A percentile compares a stretch with the other conserved stretches of the same genome.
These are phyloP conservation scores for Bassia scoparia DNA, from an alignment of 148 eudicot species.

Conservation along the genomic window DNA sequence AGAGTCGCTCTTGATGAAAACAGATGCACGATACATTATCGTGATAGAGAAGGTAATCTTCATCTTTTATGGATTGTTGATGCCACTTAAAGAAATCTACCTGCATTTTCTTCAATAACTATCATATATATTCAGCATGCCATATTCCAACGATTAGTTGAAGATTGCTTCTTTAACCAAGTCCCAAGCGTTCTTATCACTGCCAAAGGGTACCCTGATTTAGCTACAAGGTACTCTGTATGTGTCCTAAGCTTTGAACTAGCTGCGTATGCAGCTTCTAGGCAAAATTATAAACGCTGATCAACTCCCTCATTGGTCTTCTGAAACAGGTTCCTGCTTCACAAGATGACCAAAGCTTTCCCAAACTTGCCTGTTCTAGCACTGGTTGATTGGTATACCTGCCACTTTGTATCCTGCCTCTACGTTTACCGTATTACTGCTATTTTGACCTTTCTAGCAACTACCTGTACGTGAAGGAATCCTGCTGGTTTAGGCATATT, in stretches of 20 bases:
- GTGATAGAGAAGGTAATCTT: slow-evolving; percentile 81
- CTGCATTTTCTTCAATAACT: slow-evolving; percentile 4
- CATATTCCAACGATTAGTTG: slow-evolving; percentile 88
- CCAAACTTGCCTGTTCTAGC: slow-evolving; percentile 76
- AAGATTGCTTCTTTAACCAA: slow-evolving; percentile 84
- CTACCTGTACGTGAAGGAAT: slow-evolving; percentile 56
- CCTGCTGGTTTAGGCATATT: slow-evolving; percentile 93
- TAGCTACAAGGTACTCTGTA: slow-evolving; percentile 73
- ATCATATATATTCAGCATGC: slow-evolving; percentile 60
- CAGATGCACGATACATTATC: slow-evolving; percentile 89
- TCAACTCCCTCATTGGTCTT: neutral
- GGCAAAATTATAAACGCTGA: neutral
- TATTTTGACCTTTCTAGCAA: neutral
- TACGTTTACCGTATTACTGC: too few species aligned
- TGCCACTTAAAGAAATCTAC: neutral
- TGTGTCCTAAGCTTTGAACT: neutral
- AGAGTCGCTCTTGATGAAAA: slow-evolving; percentile 56
- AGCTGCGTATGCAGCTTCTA: neutral
- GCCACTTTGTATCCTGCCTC: neutral
- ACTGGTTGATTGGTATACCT: slow-evolving; percentile 84
- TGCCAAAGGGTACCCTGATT: slow-evolving; percentile 94
- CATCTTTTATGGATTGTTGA: neutral
- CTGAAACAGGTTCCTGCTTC: slow-evolving; percentile 77
- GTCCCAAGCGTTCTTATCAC: slow-evolving; percentile 93
- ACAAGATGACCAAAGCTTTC: slow-evolving; percentile 66